Evolutionary conservation across 495 filamentous ascomycete genomes (phyloP).

Genomic region (Antarctomyces pellizariae): DNA sequence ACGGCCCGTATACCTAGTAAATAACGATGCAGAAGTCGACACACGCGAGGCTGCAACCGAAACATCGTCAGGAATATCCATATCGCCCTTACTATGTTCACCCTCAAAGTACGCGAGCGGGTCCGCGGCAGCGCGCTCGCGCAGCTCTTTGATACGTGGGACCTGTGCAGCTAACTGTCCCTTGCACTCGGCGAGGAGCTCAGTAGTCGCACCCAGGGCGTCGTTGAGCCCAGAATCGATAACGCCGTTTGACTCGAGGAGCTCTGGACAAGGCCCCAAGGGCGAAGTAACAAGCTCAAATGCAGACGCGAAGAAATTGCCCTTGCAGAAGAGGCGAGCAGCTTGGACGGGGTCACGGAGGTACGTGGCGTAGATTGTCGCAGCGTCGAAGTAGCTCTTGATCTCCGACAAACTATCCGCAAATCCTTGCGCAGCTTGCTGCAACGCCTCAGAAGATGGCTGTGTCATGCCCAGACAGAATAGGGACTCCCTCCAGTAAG

Average conservation of each 20-base stretch:
- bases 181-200: constrained; percentile 81
- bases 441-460: constrained; percentile 29
- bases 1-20: constrained; percentile 74
- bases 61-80: constrained; percentile 72
- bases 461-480: constrained; percentile 41
- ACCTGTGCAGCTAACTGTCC: constrained; percentile 63
- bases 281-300: constrained; percentile 38
- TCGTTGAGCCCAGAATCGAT: constrained; percentile 61
- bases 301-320: constrained; percentile 64
- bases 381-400: constrained; percentile 61
- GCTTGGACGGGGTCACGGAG: constrained; percentile 43
- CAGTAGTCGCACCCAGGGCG: constrained; percentile 50
- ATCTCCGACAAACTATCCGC: constrained; percentile 50
- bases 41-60: constrained; percentile 67
- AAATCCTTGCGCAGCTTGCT: constrained; percentile 38
- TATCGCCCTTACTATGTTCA: constrained; percentile 26
- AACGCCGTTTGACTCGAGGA: constrained; percentile 28
- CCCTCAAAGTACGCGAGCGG: constrained; percentile 61
- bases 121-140: constrained; percentile 55
- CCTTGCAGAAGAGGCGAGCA: constrained; percentile 52
- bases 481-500: constrained; percentile 72
- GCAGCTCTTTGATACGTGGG: constrained; percentile 59
- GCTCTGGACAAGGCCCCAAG: constrained; percentile 18
- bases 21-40: constrained; percentile 55
- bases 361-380: constrained; percentile 60